Evolutionary conservation across 1,284 basidiomycete genomes (phyloP).

Genomic region (Athelia psychrophila): DNA sequence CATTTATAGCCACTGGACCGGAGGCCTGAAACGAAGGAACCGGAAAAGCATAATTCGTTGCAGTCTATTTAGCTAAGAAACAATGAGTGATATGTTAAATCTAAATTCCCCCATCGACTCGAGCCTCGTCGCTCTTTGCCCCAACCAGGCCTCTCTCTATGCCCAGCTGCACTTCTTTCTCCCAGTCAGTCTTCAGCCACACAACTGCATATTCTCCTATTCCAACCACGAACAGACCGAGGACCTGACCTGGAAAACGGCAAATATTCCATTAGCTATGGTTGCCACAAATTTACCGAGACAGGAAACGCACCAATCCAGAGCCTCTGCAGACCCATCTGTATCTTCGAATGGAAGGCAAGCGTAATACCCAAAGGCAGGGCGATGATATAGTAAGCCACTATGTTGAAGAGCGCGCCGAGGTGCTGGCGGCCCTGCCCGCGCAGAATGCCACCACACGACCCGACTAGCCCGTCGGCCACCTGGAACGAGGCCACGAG

Average conservation of each 20-base stretch:
- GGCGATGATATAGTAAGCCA: slow-evolving; percentile 77
- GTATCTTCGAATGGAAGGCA: slow-evolving; percentile 47
- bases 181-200: slow-evolving; percentile 67
- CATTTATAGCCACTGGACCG: too few relatives aligned
- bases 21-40: too few relatives aligned
- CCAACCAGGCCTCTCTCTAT: slow-evolving; percentile 49
- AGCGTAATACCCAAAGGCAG: slow-evolving; percentile 69
- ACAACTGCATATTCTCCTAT: slow-evolving; percentile 65
- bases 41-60: too few relatives aligned
- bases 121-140: slow-evolving; percentile 30
- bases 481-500: slow-evolving; percentile 79
- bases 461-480: slow-evolving; percentile 71
- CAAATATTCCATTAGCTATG: neutral
- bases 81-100: too few relatives aligned
- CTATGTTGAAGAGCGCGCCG: slow-evolving; percentile 69
- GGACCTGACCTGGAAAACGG: slow-evolving; percentile 56
- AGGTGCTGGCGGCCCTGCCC: slow-evolving; percentile 74
- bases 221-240: slow-evolving; percentile 71
- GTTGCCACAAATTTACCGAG: neutral
- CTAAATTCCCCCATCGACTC: too few relatives aligned
- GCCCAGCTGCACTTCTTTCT: slow-evolving; percentile 53
- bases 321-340: slow-evolving; percentile 59
- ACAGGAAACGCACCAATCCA: slow-evolving; percentile 53
- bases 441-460: slow-evolving; percentile 69
- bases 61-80: too few relatives aligned